Conservation (phyloP, 2,329 filamentous ascomycete species). For the Neofusicoccum cordaticola region DNA sequence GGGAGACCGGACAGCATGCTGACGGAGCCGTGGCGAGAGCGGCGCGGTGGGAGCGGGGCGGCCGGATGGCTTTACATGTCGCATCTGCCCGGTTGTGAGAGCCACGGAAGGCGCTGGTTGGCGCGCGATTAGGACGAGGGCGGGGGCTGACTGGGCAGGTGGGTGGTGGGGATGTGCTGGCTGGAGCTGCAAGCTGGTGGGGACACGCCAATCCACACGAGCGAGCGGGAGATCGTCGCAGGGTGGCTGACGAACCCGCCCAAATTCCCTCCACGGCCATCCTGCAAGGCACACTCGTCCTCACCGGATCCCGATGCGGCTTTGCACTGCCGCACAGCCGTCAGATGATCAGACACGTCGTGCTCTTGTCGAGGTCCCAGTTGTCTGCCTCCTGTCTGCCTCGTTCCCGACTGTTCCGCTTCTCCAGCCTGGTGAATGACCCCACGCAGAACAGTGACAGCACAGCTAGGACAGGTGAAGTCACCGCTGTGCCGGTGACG, state of each 20-base stretch:
- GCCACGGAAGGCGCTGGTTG: background rate
- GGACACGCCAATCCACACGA: background rate
- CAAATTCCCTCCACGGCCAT: background rate
- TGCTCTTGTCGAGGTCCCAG: too few species aligned
- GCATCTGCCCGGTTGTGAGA: background rate
- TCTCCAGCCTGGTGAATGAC: too few species aligned
- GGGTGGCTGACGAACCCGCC: background rate
- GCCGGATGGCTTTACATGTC: slow-evolving; percentile 14
- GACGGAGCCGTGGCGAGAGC: background rate
- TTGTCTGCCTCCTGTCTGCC: background rate
- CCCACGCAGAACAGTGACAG: too few species aligned
- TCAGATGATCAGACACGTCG: too few species aligned
- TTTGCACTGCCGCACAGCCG: too few species aligned
- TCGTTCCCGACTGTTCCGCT: too few species aligned
- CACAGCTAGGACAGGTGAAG: too few species aligned
- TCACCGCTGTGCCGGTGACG: too few species aligned
- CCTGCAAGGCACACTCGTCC: background rate
- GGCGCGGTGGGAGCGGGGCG: background rate
- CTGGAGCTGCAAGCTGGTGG: background rate
- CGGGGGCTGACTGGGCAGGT: background rate
- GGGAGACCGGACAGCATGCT: slow-evolving; percentile 13
- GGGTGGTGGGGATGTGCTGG: background rate
- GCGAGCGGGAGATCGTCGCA: slow-evolving; percentile 9
- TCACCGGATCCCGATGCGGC: background rate
- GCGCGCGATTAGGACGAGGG: background rate